Evolutionary conservation across 1,284 basidiomycete genomes (phyloP), one percentile per base, ranked within the genome.

Genomic region (Pseudozyma hubeiensis): DNA sequence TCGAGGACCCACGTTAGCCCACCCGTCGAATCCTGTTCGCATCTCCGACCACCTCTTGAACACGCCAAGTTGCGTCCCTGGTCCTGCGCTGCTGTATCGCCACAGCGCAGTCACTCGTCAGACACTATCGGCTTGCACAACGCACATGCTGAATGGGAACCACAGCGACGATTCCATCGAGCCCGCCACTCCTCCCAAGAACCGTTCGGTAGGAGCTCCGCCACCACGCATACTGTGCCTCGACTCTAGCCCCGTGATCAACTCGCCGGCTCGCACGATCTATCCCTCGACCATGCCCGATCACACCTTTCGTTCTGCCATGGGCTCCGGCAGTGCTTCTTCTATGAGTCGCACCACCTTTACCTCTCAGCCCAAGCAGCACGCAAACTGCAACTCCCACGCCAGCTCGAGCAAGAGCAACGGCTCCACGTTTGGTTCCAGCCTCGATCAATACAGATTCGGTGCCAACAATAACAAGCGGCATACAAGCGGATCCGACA

Each of bases 131-230:
- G 13, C 13, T 33, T 16, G 16, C 24, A 10, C 11, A 30, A 45
- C 40, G 41, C 66, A 60, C 37, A 72, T 72, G 69, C 45, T 51
- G 44, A 35, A 58, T 53, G 69, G 50, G 13, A 40, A 64, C 17
- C 13, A 46, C 47, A 74, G 48, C 53, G 71, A 74, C 65, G 71
- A 68, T 24, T 54, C 61, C n/a, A 74, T 68, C 46, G 62, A 69
- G 47, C 65, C 71, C 44, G 53, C 58, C 44, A 74, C 71, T 2
- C 71, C 70, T 7, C 56, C 65, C 14, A 57, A 47, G 56, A 47
- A 57, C 30, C 52, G 51, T 17, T 16, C 52, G 31, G 29, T 33
- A 17, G 43, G 58, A n/a, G 29, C 8, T 7, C 24, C 43, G 9
- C 19, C 43, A 41, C 52, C 68, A 9, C 58, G 63, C 46, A 52